phyloP scores from a whole-genome alignment of 805 yeast genomes.

The Debaryomyces tyrocola region DNA sequence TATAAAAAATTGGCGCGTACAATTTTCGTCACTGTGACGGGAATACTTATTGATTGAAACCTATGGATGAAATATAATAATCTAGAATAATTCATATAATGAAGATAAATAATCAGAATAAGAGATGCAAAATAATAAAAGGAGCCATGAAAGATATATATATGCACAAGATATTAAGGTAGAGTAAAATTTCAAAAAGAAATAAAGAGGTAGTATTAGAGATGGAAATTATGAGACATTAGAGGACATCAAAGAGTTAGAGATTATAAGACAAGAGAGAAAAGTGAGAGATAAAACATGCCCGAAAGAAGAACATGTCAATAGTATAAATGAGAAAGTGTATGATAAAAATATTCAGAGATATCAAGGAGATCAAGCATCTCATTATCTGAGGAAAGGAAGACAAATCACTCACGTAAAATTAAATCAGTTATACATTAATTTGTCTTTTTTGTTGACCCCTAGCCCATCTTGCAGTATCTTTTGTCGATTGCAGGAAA shows the following conservation, averaged over 20 bases:
- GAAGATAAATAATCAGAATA: neutral
- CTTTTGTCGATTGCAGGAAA: slow-evolving; percentile 68
- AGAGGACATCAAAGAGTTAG: slow-evolving; percentile 11
- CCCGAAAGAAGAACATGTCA: slow-evolving; percentile 1
- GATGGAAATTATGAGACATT: slow-evolving; percentile 7
- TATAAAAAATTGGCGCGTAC: too few relatives aligned
- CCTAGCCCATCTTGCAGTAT: slow-evolving; percentile 97
- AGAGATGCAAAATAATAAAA: neutral
- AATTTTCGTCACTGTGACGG: too few relatives aligned
- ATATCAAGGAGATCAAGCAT: neutral
- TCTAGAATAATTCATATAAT: neutral
- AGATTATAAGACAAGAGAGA: slow-evolving; percentile 9
- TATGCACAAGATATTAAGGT: slow-evolving; percentile 1
- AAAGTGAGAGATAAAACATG: slow-evolving; percentile 6
- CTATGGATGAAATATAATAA: too few relatives aligned
- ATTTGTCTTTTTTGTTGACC: slow-evolving; percentile 66
- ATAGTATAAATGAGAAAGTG: slow-evolving; percentile 1
- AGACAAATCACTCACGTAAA: neutral
- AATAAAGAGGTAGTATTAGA: slow-evolving; percentile 5
- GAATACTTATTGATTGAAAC: too few relatives aligned
- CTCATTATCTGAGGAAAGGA: too few relatives aligned
- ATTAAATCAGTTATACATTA: neutral
- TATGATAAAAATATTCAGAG: slow-evolving; percentile 4
- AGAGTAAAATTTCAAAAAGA: neutral
- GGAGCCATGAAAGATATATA: neutral